Evolutionary conservation across 495 filamentous ascomycete species (phyloP).

Genomic region (Lepidopterella palustris): DNA sequence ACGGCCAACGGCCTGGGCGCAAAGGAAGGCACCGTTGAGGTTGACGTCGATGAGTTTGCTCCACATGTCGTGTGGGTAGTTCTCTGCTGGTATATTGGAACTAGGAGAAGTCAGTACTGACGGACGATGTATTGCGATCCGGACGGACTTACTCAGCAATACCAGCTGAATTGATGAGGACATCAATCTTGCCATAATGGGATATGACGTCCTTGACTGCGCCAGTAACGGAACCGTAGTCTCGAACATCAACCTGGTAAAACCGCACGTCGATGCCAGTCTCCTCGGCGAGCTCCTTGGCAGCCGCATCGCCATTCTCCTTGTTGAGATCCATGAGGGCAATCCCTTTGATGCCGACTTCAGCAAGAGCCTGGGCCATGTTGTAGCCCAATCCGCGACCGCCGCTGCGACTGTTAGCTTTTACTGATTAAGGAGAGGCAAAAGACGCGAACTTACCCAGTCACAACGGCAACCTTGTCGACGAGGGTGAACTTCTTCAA

Average conservation of each 20-base stretch:
- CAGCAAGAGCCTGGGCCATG: conserved; percentile 69
- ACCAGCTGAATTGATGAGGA: conserved; percentile 77
- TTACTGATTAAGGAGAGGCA: neutral
- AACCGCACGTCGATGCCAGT: conserved; percentile 65
- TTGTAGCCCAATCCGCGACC: conserved; percentile 69
- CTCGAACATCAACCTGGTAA: conserved; percentile 66
- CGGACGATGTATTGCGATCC: neutral
- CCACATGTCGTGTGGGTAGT: conserved; percentile 53
- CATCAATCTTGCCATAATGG: conserved; percentile 59
- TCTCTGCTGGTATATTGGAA: conserved; percentile 60
- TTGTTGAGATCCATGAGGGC: conserved; percentile 69
- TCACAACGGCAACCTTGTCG: conserved; percentile 64
- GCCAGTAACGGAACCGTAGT: conserved; percentile 54
- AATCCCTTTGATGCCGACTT: conserved; percentile 65
- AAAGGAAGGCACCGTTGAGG: conserved; percentile 64
- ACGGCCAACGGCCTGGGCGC: conserved; percentile 57
- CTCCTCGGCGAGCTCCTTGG: conserved; percentile 57
- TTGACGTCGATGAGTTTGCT: conserved; percentile 70
- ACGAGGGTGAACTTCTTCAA: conserved; percentile 58
- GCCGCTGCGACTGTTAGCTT: conserved; percentile 44
- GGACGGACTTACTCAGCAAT: conserved; percentile 61
- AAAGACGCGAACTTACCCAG: conserved; percentile 50
- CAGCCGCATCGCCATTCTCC: conserved; percentile 62
- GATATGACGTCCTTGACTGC: conserved; percentile 53
- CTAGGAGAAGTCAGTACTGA: conserved; percentile 35